Conservation (phyloP, 257 asterid species). For the Solanum pimpinellifolium region DNA sequence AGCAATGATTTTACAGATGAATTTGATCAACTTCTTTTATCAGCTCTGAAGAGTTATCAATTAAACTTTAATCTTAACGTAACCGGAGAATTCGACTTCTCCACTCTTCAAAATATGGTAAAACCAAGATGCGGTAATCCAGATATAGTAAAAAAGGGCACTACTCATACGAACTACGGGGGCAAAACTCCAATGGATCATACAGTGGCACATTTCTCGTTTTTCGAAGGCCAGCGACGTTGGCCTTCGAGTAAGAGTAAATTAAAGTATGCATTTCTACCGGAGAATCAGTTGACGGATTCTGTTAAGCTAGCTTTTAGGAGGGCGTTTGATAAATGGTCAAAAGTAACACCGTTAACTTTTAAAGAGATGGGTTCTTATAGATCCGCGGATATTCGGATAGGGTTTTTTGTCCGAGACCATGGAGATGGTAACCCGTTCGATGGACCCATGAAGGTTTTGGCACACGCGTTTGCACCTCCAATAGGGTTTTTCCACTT, state of each 20-base stretch:
- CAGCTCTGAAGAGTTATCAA: conserved; percentile 56
- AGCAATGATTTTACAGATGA: conserved; percentile 42
- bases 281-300: conserved; percentile 29
- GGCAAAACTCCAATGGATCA: conserved; percentile 5
- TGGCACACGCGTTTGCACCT: conserved; percentile 80
- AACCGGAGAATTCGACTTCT: conserved; percentile 47
- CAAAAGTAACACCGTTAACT: conserved; percentile 55
- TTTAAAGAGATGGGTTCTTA: conserved; percentile 36
- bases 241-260: conserved; percentile 38
- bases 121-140: conserved; percentile 71
- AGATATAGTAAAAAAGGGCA: conserved; percentile 36
- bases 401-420: conserved; percentile 50
- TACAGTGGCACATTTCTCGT: conserved; percentile 49
- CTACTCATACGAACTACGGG: conserved; percentile 42
- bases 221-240: conserved; percentile 49
- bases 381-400: conserved; percentile 30
- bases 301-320: conserved; percentile 19
- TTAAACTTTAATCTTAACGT: conserved; percentile 56
- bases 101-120: conserved; percentile 24
- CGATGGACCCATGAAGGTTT: conserved; percentile 64
- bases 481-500: conserved; percentile 53
- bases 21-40: conserved; percentile 35
- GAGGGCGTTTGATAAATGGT: conserved; percentile 69
- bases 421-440: conserved; percentile 84
- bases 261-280: conserved; percentile 51